Conservation (phyloP, 768 basidiomycete species). For the Porpolomopsis calyptriformis region DNA sequence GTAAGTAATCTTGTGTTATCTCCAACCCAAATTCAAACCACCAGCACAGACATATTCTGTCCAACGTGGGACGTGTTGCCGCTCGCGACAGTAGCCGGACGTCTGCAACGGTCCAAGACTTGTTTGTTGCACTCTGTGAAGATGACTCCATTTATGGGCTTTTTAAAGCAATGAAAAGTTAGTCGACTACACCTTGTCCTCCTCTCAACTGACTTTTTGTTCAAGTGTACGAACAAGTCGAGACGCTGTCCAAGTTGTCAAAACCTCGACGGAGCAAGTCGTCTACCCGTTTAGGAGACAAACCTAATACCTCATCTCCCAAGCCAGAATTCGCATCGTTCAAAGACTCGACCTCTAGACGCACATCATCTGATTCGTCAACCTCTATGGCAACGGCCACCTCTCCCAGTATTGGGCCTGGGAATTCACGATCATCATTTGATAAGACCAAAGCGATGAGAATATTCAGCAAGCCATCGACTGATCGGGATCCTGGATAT, state of each 20-base stretch:
- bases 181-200: slow-evolving; percentile 14
- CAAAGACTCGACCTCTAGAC: slow-evolving; percentile 25
- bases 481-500: slow-evolving; percentile 23
- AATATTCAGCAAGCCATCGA: slow-evolving; percentile 39
- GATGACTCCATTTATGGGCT: slow-evolving; percentile 78
- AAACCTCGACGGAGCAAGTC: slow-evolving; percentile 62
- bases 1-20: slow-evolving; percentile 35
- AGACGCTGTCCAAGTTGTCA: slow-evolving; percentile 47
- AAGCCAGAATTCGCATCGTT: slow-evolving; percentile 28
- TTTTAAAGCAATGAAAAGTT: slow-evolving; percentile 82
- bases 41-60: slow-evolving; percentile 62
- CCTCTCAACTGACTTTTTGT: slow-evolving; percentile 6
- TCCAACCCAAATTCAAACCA: slow-evolving; percentile 7
- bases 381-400: slow-evolving; percentile 17
- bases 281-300: slow-evolving; percentile 44
- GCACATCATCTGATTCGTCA: slow-evolving; percentile 31
- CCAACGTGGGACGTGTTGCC: slow-evolving; percentile 75
- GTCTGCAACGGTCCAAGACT: slow-evolving; percentile 64
- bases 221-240: slow-evolving; percentile 71
- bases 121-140: slow-evolving; percentile 84
- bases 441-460: slow-evolving; percentile 56
- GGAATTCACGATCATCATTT: slow-evolving; percentile 41
- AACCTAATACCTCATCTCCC: slow-evolving; percentile 32
- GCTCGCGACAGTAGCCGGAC: slow-evolving; percentile 77
- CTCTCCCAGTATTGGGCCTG: slow-evolving; percentile 14